phyloP scores from a whole-genome alignment of 2,329 filamentous ascomycete genomes.

The Fusarium camptoceras region DNA sequence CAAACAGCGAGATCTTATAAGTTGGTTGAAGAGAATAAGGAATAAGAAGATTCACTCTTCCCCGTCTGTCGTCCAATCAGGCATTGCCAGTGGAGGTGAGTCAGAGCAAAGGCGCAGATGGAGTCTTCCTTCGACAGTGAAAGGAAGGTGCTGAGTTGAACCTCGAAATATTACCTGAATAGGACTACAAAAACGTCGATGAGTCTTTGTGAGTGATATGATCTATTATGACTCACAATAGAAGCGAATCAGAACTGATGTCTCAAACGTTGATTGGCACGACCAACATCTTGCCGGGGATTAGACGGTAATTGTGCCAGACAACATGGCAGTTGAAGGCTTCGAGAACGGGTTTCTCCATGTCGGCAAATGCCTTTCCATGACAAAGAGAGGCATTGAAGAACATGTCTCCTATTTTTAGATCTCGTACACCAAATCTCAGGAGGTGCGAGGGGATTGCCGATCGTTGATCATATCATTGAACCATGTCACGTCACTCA shows the following conservation, averaged over 20 bases:
- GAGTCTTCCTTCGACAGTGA: not conserved
- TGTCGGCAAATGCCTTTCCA: not conserved
- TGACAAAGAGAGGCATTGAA: not conserved
- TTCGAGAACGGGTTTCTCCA: not conserved
- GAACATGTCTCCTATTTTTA: not conserved
- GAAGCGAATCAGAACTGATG: not conserved
- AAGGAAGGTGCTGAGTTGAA: not conserved
- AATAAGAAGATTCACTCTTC: not conserved
- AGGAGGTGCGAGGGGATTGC: not conserved
- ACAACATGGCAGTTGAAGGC: not conserved
- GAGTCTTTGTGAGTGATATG: no score
- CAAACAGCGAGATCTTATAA: not conserved
- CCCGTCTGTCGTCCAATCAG: not conserved
- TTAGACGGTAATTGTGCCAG: not conserved
- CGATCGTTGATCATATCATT: not conserved
- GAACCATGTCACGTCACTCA: not conserved
- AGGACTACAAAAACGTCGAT: not conserved
- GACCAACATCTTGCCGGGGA: not conserved
- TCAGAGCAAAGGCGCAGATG: not conserved
- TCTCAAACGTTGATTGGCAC: not conserved
- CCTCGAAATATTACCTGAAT: constrained; percentile 1
- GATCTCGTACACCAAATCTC: not conserved
- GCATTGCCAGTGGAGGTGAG: not conserved
- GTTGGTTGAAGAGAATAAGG: no score
- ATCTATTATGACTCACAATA: not conserved